These are phyloP conservation scores for Euphrasia arctica DNA, from an alignment of 305 asterid genomes.

Conservation along the genomic window DNA sequence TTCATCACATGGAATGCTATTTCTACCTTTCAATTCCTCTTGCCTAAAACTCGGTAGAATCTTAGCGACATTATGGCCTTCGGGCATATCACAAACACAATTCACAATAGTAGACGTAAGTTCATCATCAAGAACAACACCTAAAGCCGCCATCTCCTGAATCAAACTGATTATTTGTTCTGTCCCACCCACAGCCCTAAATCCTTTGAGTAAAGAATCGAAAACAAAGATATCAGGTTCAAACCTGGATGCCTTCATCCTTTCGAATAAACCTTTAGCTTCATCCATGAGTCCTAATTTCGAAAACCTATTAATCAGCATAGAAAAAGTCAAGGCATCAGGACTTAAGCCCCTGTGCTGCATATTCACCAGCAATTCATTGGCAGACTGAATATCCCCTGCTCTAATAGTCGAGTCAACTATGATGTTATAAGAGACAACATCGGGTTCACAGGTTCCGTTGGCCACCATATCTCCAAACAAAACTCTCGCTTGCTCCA, in stretches of 20 bases:
- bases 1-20: constrained; percentile 38
- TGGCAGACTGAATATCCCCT: constrained; percentile 48
- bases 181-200: constrained; percentile 41
- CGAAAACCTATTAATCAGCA: constrained; percentile 53
- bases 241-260: constrained; percentile 48
- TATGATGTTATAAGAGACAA: constrained; percentile 55
- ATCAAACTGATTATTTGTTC: constrained; percentile 48
- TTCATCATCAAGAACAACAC: constrained; percentile 49
- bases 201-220: constrained; percentile 63
- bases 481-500: constrained; percentile 54
- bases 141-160: constrained; percentile 45
- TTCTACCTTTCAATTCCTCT: constrained; percentile 27
- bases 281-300: constrained; percentile 53
- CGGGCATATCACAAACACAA: constrained; percentile 47
- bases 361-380: constrained; percentile 46
- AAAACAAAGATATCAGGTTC: constrained; percentile 37
- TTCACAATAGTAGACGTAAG: constrained; percentile 51
- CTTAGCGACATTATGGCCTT: constrained; percentile 38
- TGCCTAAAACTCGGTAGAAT: constrained; percentile 45
- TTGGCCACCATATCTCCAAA: constrained; percentile 49
- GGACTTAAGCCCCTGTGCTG: constrained; percentile 43
- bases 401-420: constrained; percentile 46
- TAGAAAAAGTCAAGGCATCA: constrained; percentile 48
- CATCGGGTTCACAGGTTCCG: constrained; percentile 42
- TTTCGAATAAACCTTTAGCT: constrained; percentile 51